A percentile compares a stretch with the other conserved stretches of the same genome.
Conservation (phyloP, 129 eudicot species). For the Ambrosia trifida region DNA sequence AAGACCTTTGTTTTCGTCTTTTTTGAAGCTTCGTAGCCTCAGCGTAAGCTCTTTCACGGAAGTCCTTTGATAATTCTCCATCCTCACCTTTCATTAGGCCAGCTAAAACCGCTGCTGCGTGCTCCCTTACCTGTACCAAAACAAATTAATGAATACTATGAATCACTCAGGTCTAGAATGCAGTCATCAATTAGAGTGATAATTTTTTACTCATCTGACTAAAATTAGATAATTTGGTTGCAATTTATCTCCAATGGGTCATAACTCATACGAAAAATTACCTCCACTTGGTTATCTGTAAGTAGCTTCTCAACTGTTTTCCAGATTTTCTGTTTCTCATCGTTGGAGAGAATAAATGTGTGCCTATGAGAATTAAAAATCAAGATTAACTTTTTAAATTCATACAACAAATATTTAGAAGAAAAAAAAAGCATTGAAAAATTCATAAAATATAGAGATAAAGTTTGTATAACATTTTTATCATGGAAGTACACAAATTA, state of each 20-base stretch:
- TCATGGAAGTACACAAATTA: not conserved
- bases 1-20: conserved; percentile 70
- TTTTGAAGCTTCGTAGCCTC: conserved; percentile 62
- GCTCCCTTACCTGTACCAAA: conserved; percentile 85
- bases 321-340: conserved; percentile 80
- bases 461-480: not conserved
- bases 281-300: conserved; percentile 93
- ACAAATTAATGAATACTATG: not conserved
- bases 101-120: conserved; percentile 98
- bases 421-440: not conserved
- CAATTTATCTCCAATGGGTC: not conserved
- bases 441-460: conserved; percentile 4
- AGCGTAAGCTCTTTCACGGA: conserved; percentile 76
- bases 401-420: not conserved
- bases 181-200: not conserved
- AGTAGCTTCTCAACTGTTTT: conserved; percentile 78
- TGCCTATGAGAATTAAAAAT: conserved; percentile 51
- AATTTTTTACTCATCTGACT: not conserved
- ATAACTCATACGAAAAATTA: not conserved
- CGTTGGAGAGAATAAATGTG: conserved; percentile 63
- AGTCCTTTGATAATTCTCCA: conserved; percentile 64
- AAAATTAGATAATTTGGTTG: not conserved
- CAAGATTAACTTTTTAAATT: not conserved
- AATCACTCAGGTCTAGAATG: not conserved
- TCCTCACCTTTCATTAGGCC: conserved; percentile 96